Percentiles rank a stretch among this genome's conserved stretches.
phyloP scores from a whole-genome alignment of 805 yeast species.

The Candida tibetensis region DNA sequence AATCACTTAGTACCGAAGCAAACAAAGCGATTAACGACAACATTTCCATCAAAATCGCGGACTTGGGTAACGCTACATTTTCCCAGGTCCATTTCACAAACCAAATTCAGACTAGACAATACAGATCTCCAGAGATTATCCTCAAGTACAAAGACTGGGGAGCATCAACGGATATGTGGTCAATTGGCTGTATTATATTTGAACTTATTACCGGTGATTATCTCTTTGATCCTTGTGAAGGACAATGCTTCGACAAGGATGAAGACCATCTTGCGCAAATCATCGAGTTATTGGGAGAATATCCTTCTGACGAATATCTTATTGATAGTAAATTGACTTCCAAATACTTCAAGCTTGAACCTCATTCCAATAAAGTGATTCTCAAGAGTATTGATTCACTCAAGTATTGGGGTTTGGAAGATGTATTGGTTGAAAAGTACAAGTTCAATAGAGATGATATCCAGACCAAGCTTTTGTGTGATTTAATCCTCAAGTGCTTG shows the following conservation, averaged over 20 bases:
- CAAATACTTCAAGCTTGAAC: slow-evolving; percentile 38
- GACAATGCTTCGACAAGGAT: slow-evolving; percentile 46
- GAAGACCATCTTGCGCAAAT: slow-evolving; percentile 66
- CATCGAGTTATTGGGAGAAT: slow-evolving; percentile 49
- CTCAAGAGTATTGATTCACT: slow-evolving; percentile 46
- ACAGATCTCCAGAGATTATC: slow-evolving; percentile 75
- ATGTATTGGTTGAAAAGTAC: slow-evolving; percentile 49
- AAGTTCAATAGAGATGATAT: slow-evolving; percentile 36
- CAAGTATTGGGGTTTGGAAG: slow-evolving; percentile 50
- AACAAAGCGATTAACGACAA: not conserved
- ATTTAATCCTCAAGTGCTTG: slow-evolving; percentile 51
- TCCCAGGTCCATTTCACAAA: slow-evolving; percentile 75
- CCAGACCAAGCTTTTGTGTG: slow-evolving; percentile 38
- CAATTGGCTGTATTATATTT: slow-evolving; percentile 55
- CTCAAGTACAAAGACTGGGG: slow-evolving; percentile 51
- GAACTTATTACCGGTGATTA: slow-evolving; percentile 62
- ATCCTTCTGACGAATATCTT: slow-evolving; percentile 40
- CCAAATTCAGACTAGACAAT: slow-evolving; percentile 89
- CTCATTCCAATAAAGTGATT: slow-evolving; percentile 21
- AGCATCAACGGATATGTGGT: slow-evolving; percentile 61
- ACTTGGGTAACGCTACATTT: slow-evolving; percentile 91
- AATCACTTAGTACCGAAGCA: not conserved
- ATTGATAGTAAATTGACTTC: slow-evolving; percentile 37
- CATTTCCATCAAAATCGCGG: slow-evolving; percentile 71
- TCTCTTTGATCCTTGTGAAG: slow-evolving; percentile 58